These are phyloP conservation scores for Euphorbia celastroides DNA, from an alignment of 441 rosid genomes.

Conservation along the genomic window DNA sequence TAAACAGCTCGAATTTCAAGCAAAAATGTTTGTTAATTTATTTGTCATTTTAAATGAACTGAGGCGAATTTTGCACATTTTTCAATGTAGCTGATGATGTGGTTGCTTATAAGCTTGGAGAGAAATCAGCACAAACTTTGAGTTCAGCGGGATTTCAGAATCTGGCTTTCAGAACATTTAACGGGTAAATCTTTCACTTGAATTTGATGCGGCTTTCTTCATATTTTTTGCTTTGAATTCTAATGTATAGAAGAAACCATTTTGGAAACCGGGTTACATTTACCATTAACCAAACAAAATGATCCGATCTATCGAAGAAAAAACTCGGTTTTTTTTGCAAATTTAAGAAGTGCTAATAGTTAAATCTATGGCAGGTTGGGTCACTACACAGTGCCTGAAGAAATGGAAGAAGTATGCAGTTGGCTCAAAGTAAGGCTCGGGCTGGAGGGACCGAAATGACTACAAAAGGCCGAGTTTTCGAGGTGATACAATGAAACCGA, in stretches of 20 bases:
- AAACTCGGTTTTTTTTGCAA: neutral
- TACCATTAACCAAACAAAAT: too few relatives aligned
- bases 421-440: conserved; percentile 49
- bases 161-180: conserved; percentile 33
- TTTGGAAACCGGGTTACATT: too few relatives aligned
- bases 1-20: neutral
- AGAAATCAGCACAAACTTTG: conserved; percentile 48
- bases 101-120: conserved; percentile 49
- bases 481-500: too few relatives aligned
- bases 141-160: conserved; percentile 41
- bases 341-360: conserved; percentile 4
- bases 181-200: conserved; percentile 23
- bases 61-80: neutral
- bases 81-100: conserved; percentile 53
- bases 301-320: neutral
- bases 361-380: conserved; percentile 41
- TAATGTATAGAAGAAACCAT: neutral
- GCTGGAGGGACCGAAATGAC: conserved; percentile 34
- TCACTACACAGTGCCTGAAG: conserved; percentile 58
- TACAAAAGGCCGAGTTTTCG: too few relatives aligned
- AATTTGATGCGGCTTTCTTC: neutral
- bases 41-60: neutral
- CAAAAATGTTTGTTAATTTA: neutral
- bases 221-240: neutral
- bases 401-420: conserved; percentile 46